Percentiles rank a stretch among this genome's conserved stretches.
Conservation (phyloP, 192 early-diverging fungal species). For the Umbelopsis sp. region DNA sequence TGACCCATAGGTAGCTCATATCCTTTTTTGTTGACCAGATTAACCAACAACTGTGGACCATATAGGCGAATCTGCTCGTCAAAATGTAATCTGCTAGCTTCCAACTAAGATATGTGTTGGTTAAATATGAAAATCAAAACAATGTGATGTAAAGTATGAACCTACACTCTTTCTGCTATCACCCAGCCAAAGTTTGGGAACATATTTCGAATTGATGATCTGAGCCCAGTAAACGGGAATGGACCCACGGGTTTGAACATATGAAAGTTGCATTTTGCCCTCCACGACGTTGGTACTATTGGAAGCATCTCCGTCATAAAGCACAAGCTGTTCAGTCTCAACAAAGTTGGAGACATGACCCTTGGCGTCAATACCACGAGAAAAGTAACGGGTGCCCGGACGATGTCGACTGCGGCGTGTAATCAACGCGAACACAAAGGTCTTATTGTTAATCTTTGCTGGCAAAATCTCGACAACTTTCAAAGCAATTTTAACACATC, state of each 20-base stretch:
- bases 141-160: conserved; percentile 11
- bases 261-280: conserved; percentile 61
- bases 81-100: conserved; percentile 75
- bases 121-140: background rate
- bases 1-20: conserved; percentile 85
- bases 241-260: conserved; percentile 94
- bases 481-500: background rate
- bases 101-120: conserved; percentile 46
- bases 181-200: conserved; percentile 82
- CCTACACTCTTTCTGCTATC: conserved; percentile 67
- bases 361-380: conserved; percentile 87
- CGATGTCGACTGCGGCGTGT: conserved; percentile 82
- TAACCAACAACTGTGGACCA: conserved; percentile 82
- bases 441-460: conserved; percentile 65
- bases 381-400: conserved; percentile 89
- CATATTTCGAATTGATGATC: conserved; percentile 89
- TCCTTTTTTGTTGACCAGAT: conserved; percentile 92
- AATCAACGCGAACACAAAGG: conserved; percentile 80
- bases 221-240: conserved; percentile 96
- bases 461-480: conserved; percentile 65
- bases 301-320: conserved; percentile 52
- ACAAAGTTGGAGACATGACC: conserved; percentile 97
- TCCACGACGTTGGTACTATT: conserved; percentile 26
- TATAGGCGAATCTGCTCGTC: conserved; percentile 68
- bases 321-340: conserved; percentile 94